phyloP scores from a whole-genome alignment of 2,329 filamentous ascomycete genomes.

The Amylocarpus encephaloides region DNA sequence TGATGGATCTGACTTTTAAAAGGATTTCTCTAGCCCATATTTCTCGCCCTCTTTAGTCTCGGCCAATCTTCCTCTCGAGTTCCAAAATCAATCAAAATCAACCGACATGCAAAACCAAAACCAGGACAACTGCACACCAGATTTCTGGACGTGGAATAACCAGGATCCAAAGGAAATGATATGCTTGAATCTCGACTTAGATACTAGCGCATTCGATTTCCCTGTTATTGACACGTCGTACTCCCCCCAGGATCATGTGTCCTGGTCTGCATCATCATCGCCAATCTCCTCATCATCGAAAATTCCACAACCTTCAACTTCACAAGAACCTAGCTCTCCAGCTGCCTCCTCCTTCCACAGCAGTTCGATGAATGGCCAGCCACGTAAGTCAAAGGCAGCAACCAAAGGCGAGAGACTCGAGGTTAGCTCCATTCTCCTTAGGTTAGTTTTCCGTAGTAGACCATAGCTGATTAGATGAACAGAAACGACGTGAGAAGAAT shows the following conservation, averaged over 20 bases:
- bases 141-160: constrained; percentile 1
- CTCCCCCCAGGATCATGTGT: not conserved
- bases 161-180: not conserved
- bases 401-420: constrained; percentile 9
- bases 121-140: not conserved
- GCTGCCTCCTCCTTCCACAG: not conserved
- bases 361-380: not conserved
- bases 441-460: not conserved
- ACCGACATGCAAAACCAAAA: constrained; percentile 2
- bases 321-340: not conserved
- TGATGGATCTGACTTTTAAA: constrained; percentile 1
- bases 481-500: constrained; percentile 14
- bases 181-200: not conserved
- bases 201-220: not conserved
- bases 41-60: not conserved
- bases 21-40: not conserved
- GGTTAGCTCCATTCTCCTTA: not conserved
- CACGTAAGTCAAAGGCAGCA: not conserved
- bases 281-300: constrained; percentile 1
- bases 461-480: not conserved
- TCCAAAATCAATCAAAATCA: not conserved
- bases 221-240: not conserved
- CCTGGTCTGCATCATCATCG: constrained; percentile 1
- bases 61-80: not conserved
- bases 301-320: not conserved